Evolutionary conservation across 169 alveolate genomes (phyloP).

Genomic region (Eimeria necatrix): DNA sequence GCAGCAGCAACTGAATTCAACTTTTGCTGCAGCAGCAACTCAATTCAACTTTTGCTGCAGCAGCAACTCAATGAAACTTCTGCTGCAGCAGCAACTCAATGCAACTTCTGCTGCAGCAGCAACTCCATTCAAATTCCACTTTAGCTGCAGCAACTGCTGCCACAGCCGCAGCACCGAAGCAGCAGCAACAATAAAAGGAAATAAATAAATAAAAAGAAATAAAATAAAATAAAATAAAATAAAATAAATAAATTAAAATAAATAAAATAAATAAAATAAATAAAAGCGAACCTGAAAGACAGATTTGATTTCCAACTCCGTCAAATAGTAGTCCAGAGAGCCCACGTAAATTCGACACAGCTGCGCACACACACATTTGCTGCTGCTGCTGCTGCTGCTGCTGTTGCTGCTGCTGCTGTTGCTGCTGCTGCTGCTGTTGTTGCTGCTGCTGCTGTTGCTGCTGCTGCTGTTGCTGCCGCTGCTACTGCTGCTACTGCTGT

Average conservation of each 20-base stretch:
- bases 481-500: not conserved
- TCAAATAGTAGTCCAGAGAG: slow-evolving; percentile 86
- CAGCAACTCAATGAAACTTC: no score
- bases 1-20: no score
- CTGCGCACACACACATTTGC: slow-evolving; percentile 70
- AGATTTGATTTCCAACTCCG: slow-evolving; percentile 84
- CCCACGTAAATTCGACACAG: slow-evolving; percentile 87
- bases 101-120: no score
- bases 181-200: not conserved
- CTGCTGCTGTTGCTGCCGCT: not conserved
- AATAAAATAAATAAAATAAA: not conserved
- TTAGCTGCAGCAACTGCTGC: no score
- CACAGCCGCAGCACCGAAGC: no score
- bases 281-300: slow-evolving; percentile 77
- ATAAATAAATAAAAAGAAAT: not conserved
- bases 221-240: not conserved
- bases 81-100: no score
- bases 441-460: not conserved
- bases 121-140: no score
- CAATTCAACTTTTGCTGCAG: no score
- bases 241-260: not conserved
- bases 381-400: slow-evolving; percentile 33
- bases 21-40: no score
- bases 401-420: not conserved
- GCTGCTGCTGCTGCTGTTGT: not conserved